Evolutionary conservation across 768 basidiomycete species (phyloP), one percentile per base, ranked within the genome.

Genomic region (Lentinula lateritia): DNA sequence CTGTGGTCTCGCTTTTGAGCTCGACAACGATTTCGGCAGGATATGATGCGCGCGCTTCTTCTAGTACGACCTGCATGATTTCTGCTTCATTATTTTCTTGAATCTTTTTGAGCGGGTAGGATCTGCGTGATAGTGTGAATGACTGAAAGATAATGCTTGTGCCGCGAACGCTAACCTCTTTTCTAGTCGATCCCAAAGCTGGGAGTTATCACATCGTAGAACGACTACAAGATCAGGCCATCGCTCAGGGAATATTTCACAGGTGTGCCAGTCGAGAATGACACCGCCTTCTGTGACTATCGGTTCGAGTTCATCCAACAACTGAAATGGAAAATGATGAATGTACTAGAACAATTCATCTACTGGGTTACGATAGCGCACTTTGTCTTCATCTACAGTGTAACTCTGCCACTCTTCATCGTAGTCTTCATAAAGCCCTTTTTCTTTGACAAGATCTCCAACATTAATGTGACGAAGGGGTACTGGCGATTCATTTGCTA

Each of bases 11-110:
- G 71, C 91, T 94, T 62, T 81, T 74, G 28, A 98, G 78, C 68
- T 92, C 92, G 16, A 98, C 88, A 28, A 98, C 83, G 64, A 96
- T 90, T 72, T 92, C 88, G n/a, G 80, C 69, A 0, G 88, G 82
- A 72, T 98, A 99, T 0, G 93, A 92, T 42, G 86, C 85, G 48
- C 86, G 80, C 3, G 96, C 95, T 72, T 99, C 97, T 36, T 92
- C 89, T 10, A 90, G 76, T 41, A 97, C 87, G 55, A 95, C 86
- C 69, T 92, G 81, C 95, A 98, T 97, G 69, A 99, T 98, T 76
- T 99, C 97, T 12, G 95, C 95, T 69, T 95, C 90, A 73, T 98
- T 95, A 73, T 99, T 99, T 75, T 99, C 97, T 71, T 95, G 91
- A 5, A 99, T 93, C 75, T 99, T 99, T 72, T 92, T 92, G 53